Evolutionary conservation across 2,329 filamentous ascomycete species (phyloP), one percentile per base, ranked within the genome.

Genomic region (Zasmidium cellare): DNA sequence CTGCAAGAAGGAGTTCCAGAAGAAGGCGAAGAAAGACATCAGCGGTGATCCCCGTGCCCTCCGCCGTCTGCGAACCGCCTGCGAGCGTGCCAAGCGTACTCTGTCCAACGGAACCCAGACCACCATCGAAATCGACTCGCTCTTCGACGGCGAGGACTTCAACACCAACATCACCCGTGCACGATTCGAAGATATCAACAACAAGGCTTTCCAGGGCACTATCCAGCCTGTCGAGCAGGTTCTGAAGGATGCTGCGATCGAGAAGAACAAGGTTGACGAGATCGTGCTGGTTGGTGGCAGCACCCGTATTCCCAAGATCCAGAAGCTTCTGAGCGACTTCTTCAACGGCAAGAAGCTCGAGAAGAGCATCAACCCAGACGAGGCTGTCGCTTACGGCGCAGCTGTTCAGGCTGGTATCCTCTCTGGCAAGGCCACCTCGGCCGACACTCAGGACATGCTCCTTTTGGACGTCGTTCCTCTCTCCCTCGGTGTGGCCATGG

Each of bases 271-370:
- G 75, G 93, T 99, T 72, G 92, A 97, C 76, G 94, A 99, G 85
- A 96, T 99, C 68, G 94, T 99, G 72, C 90, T 99, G 73, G 94
- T 99, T 74, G 94, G 94, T 87, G 94, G 94, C 71, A 97, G 92
- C 65, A 99, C 94, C 74, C 94, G 94, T 91, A 99, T 99, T 71
- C 94, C 94, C 75, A 87, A 88, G 78, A 96, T 99, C 79, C 94
- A 99, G 88, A 97, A 97, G 87, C 89, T 99, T 68, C 88, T 99
- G 69, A 92, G 88, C 82, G 94, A 99, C 81, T 97, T 92, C 87
- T 99, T 99, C 83, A 90, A 96, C 77, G 92, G 92, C 81, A 99
- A 99, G 91, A 97, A 99, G 89, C 91, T 97, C 69, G 93, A 97
- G 87, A 97, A 97, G 82, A 94, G 90, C 84, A 97, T 97, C 84